Evolutionary conservation across 2,329 filamentous ascomycete species (phyloP), one percentile per base, ranked within the genome.

Genomic region (Nigrospora sphaerica): DNA sequence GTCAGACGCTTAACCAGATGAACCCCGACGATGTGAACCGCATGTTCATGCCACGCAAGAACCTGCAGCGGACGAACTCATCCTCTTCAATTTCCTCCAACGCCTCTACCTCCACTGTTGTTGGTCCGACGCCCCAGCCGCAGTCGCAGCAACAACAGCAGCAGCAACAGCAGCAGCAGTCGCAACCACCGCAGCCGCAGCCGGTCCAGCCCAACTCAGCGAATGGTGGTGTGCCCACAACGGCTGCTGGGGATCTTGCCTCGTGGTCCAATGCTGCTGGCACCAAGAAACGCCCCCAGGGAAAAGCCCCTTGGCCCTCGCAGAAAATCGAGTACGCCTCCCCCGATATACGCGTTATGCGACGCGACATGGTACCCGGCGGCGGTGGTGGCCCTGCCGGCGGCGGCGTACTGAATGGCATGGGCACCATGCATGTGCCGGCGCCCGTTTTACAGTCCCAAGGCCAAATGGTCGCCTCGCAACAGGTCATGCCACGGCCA

Each of bases 41-140:
- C 66, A 91, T 95, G 80, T 88, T 95, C 66, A 85, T 88, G 78
- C 87, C 88, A 61, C 88, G 90, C 58, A 96, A 95, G 72, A 83
- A 78, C 62, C 77, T 89, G 51, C 88, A 92, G 65, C 83, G 92
- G 64, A 85, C 85, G 61, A 95, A 89, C 73, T 97, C 92, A 33
- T 93, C 89, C 48, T 95, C 90, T 4, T 95, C 91, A 39, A 75
- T 95, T 53, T 86, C 88, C 13, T 81, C 81, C 42, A 69, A 68
- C 47, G 77, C 79, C 14, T 83, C 80, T 6, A 73, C 70, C 12
- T 81, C 84, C 2, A 86, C 85, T 46, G 72, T 86, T 11, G 28
- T 39, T 17, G 43, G 43, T 23, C 43, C 37, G 23, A 39, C 28
- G 19, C 32, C 32, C 13, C 43, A 45, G 43, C 36, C 19, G 43